A percentile compares a stretch with the other conserved stretches of the same genome.
Evolutionary conservation across 108 stramenopile genomes (phyloP).

Genomic region (Pinguiococcus pyrenoidosus): DNA sequence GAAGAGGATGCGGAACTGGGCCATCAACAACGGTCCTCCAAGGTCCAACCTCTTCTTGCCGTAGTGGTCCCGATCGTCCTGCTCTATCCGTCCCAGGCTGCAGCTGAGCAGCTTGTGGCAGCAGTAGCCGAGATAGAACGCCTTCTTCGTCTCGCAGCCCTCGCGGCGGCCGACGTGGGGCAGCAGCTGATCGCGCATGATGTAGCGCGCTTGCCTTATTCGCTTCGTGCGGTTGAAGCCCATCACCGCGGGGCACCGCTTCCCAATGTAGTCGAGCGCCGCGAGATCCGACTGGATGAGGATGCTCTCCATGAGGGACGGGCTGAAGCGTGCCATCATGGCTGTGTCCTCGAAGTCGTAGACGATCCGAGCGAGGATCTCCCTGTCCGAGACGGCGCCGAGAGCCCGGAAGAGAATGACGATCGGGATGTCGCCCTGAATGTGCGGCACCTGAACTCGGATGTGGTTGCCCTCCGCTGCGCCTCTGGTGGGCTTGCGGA

Average conservation of each 20-base stretch:
- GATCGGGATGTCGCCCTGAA: constrained; percentile 92
- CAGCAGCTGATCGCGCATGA: constrained; percentile 83
- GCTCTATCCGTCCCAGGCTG: constrained; percentile 71
- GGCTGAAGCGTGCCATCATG: constrained; percentile 92
- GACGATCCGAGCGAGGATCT: constrained; percentile 94
- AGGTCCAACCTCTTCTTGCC: constrained; percentile 98
- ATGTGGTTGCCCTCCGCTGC: constrained; percentile 86
- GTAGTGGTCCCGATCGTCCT: constrained; percentile 99
- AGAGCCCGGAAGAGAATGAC: constrained; percentile 94
- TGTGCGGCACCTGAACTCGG: constrained; percentile 79
- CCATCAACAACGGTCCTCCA: constrained; percentile 89
- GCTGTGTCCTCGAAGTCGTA: constrained; percentile 92
- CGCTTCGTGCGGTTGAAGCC: constrained; percentile 80
- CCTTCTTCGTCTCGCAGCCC: constrained; percentile 92
- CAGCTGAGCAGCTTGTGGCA: constrained; percentile 94
- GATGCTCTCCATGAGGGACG: constrained; percentile 82
- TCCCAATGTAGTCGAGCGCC: constrained; percentile 90
- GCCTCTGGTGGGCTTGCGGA: too few relatives aligned
- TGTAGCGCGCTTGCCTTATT: constrained; percentile 80
- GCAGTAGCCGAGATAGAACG: constrained; percentile 95
- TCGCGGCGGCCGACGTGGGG: constrained; percentile 96
- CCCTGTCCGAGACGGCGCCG: constrained; percentile 75
- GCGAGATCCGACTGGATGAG: constrained; percentile 79
- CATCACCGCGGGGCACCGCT: constrained; percentile 74
- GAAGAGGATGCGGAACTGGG: constrained; percentile 87